Evolutionary conservation across 805 yeast species (phyloP).

Genomic region (Starmerella roubikii): DNA sequence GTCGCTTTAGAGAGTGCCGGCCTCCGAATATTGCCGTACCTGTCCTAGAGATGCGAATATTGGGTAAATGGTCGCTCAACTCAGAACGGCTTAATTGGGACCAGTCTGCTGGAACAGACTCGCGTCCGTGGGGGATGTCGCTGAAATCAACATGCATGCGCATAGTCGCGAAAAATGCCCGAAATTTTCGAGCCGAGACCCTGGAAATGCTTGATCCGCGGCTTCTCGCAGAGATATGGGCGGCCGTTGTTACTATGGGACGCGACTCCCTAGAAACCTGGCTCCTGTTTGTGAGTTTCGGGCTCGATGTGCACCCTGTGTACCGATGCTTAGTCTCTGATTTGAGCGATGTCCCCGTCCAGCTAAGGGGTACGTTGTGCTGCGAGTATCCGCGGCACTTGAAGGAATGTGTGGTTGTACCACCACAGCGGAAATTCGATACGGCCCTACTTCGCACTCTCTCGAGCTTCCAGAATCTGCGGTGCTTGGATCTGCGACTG

Average conservation of each 20-base stretch:
- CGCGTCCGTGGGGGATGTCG: not conserved
- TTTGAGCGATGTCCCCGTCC: not conserved
- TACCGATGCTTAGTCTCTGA: not conserved
- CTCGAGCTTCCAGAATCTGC: not conserved
- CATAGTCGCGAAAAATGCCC: conserved; percentile 2
- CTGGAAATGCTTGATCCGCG: not conserved
- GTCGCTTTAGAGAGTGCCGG: conserved; percentile 7
- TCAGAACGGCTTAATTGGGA: conserved; percentile 11
- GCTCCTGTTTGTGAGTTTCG: conserved; percentile 3
- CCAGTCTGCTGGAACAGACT: not conserved
- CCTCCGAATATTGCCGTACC: conserved; percentile 4
- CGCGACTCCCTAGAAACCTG: conserved; percentile 11
- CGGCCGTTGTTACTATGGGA: not conserved
- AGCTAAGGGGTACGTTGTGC: conserved; percentile 1
- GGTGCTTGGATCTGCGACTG: conserved; percentile 8
- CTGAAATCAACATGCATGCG: conserved; percentile 1
- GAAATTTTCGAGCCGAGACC: not conserved
- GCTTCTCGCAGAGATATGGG: conserved; percentile 3
- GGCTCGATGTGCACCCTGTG: not conserved
- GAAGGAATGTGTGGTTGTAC: not conserved
- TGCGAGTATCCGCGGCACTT: not conserved
- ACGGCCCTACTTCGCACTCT: not conserved
- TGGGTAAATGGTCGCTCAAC: conserved; percentile 7
- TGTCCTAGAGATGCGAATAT: conserved; percentile 1
- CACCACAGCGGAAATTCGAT: not conserved